phyloP scores from a whole-genome alignment of 1,284 basidiomycete genomes.

The Phaffia rhodozyma region DNA sequence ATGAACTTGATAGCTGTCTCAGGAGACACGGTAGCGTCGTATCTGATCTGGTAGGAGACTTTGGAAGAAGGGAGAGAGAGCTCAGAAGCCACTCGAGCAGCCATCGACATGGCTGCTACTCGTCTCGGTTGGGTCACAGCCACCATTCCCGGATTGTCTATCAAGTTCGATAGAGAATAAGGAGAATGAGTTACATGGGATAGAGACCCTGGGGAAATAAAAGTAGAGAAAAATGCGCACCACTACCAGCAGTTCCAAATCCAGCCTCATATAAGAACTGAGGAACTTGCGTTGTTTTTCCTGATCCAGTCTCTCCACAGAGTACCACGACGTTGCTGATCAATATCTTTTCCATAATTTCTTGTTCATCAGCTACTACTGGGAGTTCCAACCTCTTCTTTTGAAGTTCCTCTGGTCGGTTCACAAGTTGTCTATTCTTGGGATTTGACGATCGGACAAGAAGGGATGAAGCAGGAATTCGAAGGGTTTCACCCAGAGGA shows the following conservation, averaged over 20 bases:
- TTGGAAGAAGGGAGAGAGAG: constrained; percentile 63
- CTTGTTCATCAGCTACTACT: constrained; percentile 85
- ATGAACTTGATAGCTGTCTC: constrained; percentile 96
- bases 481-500: constrained; percentile 31
- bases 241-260: constrained; percentile 69
- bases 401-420: constrained; percentile 57
- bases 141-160: constrained; percentile 95
- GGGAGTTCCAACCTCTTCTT: constrained; percentile 71
- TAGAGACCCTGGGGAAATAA: neutral
- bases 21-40: constrained; percentile 82
- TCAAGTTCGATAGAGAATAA: neutral
- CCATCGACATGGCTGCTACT: constrained; percentile 94
- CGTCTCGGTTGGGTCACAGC: constrained; percentile 95
- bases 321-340: constrained; percentile 66
- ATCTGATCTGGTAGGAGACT: constrained; percentile 94
- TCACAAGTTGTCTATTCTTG: constrained; percentile 49
- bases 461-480: constrained; percentile 31
- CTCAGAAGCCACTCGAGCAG: constrained; percentile 79
- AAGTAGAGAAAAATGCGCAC: constrained; percentile 36
- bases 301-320: constrained; percentile 84
- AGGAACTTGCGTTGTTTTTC: constrained; percentile 96
- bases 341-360: constrained; percentile 81
- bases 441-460: constrained; percentile 26
- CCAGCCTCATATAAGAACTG: constrained; percentile 91
- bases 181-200: constrained; percentile 2